phyloP scores from a whole-genome alignment of 306 rosid genomes.

The Cicer yamashitae region DNA sequence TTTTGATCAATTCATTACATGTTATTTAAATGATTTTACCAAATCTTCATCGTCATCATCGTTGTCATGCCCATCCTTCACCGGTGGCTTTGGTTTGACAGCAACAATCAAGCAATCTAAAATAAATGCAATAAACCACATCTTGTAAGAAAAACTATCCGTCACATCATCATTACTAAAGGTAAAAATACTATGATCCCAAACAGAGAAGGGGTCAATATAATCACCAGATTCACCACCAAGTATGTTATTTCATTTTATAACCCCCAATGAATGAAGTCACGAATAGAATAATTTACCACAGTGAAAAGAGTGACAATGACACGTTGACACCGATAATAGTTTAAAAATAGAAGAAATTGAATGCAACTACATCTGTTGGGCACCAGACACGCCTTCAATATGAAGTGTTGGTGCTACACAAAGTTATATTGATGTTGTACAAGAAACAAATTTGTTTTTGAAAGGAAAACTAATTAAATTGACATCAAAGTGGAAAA shows the following conservation, averaged over 20 bases:
- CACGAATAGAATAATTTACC: neutral
- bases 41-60: constrained; percentile 81
- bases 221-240: constrained; percentile 20
- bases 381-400: too few relatives aligned
- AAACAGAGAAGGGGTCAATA: constrained; percentile 14
- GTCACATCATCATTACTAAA: neutral
- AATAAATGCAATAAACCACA: constrained; percentile 31
- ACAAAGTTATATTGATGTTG: neutral
- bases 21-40: constrained; percentile 55
- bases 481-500: constrained; percentile 30
- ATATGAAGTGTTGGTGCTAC: too few relatives aligned
- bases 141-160: constrained; percentile 35
- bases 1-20: constrained; percentile 29
- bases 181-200: neutral
- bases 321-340: too few relatives aligned
- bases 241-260: constrained; percentile 22
- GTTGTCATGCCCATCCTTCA: constrained; percentile 65
- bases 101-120: constrained; percentile 84
- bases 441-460: constrained; percentile 11
- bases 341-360: too few relatives aligned
- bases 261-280: neutral
- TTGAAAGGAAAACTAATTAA: constrained; percentile 4
- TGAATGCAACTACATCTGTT: too few relatives aligned
- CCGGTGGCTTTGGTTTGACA: constrained; percentile 92
- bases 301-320: too few relatives aligned